Conservation (phyloP, 129 eudicot species). For the Flaveria bidentis region DNA sequence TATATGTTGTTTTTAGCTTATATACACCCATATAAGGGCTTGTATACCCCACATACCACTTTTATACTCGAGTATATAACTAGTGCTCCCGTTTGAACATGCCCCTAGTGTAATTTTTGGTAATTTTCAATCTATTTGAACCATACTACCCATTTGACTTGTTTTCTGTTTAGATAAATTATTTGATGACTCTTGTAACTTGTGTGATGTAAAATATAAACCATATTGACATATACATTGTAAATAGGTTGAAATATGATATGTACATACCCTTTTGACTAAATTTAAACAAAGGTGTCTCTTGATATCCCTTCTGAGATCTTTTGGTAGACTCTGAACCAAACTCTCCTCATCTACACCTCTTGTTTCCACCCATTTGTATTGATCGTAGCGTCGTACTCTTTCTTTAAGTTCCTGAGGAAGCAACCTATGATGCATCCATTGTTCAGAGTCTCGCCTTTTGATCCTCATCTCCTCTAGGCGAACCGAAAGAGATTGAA, state of each 20-base stretch:
- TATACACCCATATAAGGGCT: no score
- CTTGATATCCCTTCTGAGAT: conserved; percentile 87
- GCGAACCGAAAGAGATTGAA: conserved; percentile 86
- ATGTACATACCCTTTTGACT: conserved; percentile 73
- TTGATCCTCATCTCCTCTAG: conserved; percentile 92
- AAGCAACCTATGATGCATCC: conserved; percentile 97
- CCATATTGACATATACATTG: neutral
- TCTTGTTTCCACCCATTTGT: conserved; percentile 94
- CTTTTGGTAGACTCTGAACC: conserved; percentile 88
- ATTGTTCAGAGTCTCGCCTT: conserved; percentile 88
- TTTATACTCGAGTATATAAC: no score
- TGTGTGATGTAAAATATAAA: neutral
- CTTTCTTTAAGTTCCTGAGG: conserved; percentile 85
- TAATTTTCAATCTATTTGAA: neutral
- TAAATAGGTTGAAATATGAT: neutral
- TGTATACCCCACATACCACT: no score
- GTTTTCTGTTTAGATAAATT: neutral
- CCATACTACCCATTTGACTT: neutral
- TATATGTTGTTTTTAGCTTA: no score
- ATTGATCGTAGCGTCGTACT: conserved; percentile 86
- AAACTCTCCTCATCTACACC: conserved; percentile 94
- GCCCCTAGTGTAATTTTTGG: neutral
- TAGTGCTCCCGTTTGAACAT: neutral
- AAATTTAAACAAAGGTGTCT: conserved; percentile 88
- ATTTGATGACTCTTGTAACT: neutral